Conservation (phyloP, 75 land plant genomes). For the Azolla pinnata region DNA sequence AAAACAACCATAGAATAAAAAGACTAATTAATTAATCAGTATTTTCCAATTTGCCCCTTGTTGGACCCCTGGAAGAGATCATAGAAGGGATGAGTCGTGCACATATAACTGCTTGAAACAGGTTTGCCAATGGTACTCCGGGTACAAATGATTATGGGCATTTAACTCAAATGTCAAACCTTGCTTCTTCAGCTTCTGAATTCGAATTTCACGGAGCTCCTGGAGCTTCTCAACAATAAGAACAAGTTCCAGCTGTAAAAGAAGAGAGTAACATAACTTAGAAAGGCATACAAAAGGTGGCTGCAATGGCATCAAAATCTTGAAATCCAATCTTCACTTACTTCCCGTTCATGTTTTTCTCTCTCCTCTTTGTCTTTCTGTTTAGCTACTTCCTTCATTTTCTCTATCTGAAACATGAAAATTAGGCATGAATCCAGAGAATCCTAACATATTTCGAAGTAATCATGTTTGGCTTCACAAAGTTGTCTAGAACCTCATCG, state of each 20-base stretch:
- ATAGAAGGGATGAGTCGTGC: no score
- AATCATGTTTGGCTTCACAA: no score
- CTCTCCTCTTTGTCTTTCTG: constrained; percentile 82
- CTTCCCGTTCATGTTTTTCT: constrained; percentile 69
- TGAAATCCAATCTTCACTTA: no score
- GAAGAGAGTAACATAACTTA: constrained; percentile 6
- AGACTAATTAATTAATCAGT: no score
- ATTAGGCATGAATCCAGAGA: neutral
- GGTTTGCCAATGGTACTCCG: neutral
- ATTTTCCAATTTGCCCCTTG: no score
- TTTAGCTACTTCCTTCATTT: constrained; percentile 87
- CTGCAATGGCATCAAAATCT: neutral
- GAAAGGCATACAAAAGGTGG: neutral
- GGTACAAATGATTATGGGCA: neutral
- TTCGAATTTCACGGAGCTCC: constrained; percentile 81
- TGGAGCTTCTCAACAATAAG: constrained; percentile 84
- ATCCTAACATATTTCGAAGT: neutral
- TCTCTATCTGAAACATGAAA: constrained; percentile 63
- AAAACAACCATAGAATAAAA: no score
- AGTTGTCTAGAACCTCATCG: no score
- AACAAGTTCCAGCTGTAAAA: constrained; percentile 76
- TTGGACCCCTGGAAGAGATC: no score
- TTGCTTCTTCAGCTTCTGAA: constrained; percentile 90
- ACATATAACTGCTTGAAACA: no score
- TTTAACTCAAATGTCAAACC: constrained; percentile 22